A percentile compares a stretch with the other conserved stretches of the same genome.
Conservation (phyloP, 306 rosid species). For the Abrus pulchellus region DNA sequence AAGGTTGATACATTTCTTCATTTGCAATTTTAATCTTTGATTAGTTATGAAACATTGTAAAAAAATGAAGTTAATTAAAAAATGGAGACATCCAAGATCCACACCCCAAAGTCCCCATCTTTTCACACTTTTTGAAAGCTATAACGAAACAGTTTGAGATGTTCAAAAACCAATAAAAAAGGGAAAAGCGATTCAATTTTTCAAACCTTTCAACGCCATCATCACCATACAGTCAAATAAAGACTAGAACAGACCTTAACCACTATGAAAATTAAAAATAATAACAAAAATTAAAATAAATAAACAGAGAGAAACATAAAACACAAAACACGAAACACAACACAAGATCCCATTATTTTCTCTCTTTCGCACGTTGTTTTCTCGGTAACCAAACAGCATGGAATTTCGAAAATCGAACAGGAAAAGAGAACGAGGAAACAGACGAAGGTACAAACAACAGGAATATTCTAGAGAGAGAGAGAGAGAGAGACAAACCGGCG, state of each 20-base stretch:
- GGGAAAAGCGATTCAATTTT: conserved; percentile 30
- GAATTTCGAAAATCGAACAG: conserved; percentile 35
- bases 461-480: conserved; percentile 16
- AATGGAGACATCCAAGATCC: conserved; percentile 46
- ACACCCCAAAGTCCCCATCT: conserved; percentile 36
- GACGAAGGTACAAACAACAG: background rate
- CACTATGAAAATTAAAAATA: background rate
- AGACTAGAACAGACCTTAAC: conserved; percentile 42
- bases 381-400: conserved; percentile 45
- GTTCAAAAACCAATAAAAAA: conserved; percentile 30
- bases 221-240: conserved; percentile 43
- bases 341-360: conserved; percentile 53
- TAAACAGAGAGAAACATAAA: background rate
- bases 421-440: conserved; percentile 1
- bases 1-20: background rate
- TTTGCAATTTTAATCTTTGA: background rate
- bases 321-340: conserved; percentile 23
- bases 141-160: conserved; percentile 34
- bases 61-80: background rate
- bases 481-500: conserved; percentile 58
- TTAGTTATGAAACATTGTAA: background rate
- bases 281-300: background rate
- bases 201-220: conserved; percentile 47
- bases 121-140: conserved; percentile 38
- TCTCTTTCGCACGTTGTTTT: conserved; percentile 31